phyloP scores from a whole-genome alignment of 805 yeast genomes.

The Torulaspora microellipsoides region DNA sequence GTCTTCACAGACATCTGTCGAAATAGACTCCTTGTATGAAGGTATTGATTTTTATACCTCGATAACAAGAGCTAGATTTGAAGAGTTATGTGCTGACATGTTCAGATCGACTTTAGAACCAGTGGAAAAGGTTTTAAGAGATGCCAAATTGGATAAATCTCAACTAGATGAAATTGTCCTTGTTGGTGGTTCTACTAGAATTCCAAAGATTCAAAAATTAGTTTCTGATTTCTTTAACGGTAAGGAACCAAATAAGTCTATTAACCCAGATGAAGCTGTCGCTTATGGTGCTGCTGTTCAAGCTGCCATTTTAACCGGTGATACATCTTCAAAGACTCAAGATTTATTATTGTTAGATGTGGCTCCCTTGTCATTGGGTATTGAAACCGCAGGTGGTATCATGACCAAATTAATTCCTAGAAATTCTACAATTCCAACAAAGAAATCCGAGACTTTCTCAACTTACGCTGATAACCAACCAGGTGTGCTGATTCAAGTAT shows the following conservation, averaged over 20 bases:
- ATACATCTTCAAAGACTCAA: slow-evolving; percentile 92
- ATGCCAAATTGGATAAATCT: slow-evolving; percentile 85
- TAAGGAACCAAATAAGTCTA: slow-evolving; percentile 93
- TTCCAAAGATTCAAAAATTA: slow-evolving; percentile 93
- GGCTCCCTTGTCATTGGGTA: slow-evolving; percentile 95
- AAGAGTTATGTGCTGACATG: slow-evolving; percentile 89
- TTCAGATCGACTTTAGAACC: slow-evolving; percentile 94
- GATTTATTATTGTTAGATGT: slow-evolving; percentile 92
- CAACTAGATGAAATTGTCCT: slow-evolving; percentile 87
- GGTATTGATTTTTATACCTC: slow-evolving; percentile 97
- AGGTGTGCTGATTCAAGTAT: slow-evolving; percentile 96
- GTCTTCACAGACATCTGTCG: slow-evolving; percentile 90
- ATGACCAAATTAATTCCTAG: slow-evolving; percentile 97
- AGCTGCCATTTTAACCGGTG: slow-evolving; percentile 96
- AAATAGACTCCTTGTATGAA: slow-evolving; percentile 90
- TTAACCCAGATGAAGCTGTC: slow-evolving; percentile 98
- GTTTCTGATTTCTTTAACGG: slow-evolving; percentile 96
- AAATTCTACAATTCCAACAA: slow-evolving; percentile 95
- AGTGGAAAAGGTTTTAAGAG: slow-evolving; percentile 90
- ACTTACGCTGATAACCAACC: slow-evolving; percentile 98
- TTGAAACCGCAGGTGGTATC: slow-evolving; percentile 99
- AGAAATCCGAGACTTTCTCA: slow-evolving; percentile 94
- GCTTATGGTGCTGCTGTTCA: slow-evolving; percentile 99
- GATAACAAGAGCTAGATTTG: slow-evolving; percentile 95
- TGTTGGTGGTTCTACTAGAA: slow-evolving; percentile 98